phyloP scores from a whole-genome alignment of 345 rosid species.

The Aethionema arabicum region DNA sequence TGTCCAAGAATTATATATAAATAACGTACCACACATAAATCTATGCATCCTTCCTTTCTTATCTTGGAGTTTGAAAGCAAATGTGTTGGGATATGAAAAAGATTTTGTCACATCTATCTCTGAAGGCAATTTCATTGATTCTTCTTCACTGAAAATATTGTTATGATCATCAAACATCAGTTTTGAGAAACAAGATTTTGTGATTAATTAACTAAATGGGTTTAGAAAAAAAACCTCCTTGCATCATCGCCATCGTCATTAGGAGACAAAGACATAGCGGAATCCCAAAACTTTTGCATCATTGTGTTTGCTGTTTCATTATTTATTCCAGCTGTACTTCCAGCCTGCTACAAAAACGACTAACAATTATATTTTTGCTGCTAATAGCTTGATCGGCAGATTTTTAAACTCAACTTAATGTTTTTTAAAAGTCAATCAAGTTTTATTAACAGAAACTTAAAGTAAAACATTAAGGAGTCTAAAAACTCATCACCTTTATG shows the following conservation, averaged over 20 bases:
- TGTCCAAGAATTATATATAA: neutral
- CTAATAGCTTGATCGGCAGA: too few relatives aligned
- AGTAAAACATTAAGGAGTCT: too few relatives aligned
- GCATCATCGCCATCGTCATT: constrained; percentile 80
- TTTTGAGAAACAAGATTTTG: constrained; percentile 1
- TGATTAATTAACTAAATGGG: constrained; percentile 12
- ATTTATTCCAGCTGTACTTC: constrained; percentile 64
- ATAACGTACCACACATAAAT: constrained; percentile 72
- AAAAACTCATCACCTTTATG: too few relatives aligned
- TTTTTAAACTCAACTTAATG: too few relatives aligned
- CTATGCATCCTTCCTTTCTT: constrained; percentile 84
- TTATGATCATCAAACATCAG: neutral
- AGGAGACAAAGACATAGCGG: constrained; percentile 78
- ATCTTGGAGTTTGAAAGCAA: constrained; percentile 86
- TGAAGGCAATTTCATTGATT: constrained; percentile 67
- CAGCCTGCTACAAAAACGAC: constrained; percentile 46
- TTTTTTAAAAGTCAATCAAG: too few relatives aligned
- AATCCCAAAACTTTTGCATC: constrained; percentile 99
- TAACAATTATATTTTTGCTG: too few relatives aligned
- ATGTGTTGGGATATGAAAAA: constrained; percentile 49
- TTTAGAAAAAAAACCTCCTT: constrained; percentile 45
- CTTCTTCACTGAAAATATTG: constrained; percentile 59
- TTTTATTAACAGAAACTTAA: too few relatives aligned
- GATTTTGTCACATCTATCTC: constrained; percentile 72
- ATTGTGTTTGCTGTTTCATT: constrained; percentile 75